Evolutionary conservation across 176 grass and related monocot genomes (phyloP), one percentile per base, ranked within the genome.

Genomic region (Tillandsia leiboldiana): DNA sequence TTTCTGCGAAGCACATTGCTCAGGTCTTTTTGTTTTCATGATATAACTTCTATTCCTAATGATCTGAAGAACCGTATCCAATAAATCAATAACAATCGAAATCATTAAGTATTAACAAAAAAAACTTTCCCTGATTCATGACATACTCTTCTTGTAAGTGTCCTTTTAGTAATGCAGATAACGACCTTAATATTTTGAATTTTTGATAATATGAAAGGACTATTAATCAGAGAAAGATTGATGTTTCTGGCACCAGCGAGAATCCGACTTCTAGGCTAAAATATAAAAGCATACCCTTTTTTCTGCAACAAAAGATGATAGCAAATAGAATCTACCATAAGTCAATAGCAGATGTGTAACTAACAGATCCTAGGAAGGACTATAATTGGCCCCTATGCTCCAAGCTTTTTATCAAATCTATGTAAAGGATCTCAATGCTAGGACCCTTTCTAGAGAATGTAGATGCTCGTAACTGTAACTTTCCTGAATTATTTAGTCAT

Each of bases 1-100:
- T 99, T 69, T 92, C 86, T 83, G 94, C 94, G 64, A 88, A 88
- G 64, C 94, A 99, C 65, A 88, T 99, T 67, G 89, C 89, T 77
- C 94, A 99, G 90, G 94, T 93, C 83, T 48, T 70, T 68, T 17
- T 50, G 33, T 18, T 71, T 17, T 53, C 15, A 47, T 14, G 15
- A 67, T 15, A 61, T 61, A n/a, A 15, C 10, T 61, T 23, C 22
- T 20, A 61, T 9, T 59, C 13, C 22, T n/a, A 18, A 61, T 9
- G 17, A 61, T 61, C 7, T 61, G 13, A 61, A 61, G 56, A 23
- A 61, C 15, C 56, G 5, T 14, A 59, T 61, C 8, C 7, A 61
- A 61, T 61, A 18, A 57, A 17, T 8, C 12, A 57, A 57, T 57
- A 17, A 8, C 10, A 61, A 18, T 61, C 12, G 6, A 26, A 11